Percentiles rank a stretch among this genome's conserved stretches.
Evolutionary conservation across 1,284 basidiomycete species (phyloP).

Genomic region (Marasmius oreades): DNA sequence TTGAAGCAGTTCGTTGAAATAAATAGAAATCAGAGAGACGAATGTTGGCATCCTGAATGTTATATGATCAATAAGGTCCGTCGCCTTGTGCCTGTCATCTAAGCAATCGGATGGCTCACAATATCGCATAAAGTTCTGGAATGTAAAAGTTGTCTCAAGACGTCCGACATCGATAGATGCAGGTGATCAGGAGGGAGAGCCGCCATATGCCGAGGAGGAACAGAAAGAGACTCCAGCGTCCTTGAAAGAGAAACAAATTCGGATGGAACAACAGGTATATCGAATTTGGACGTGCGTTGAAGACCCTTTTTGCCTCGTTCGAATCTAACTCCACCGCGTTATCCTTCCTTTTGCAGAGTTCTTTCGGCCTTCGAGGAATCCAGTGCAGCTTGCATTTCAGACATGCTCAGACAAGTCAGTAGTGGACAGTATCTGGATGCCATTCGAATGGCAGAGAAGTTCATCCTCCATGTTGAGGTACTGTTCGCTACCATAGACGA

Average conservation of each 20-base stretch:
- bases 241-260: slow-evolving; percentile 89
- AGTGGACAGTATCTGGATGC: slow-evolving; percentile 95
- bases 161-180: slow-evolving; percentile 55
- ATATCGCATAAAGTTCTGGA: slow-evolving; percentile 80
- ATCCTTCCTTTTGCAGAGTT: slow-evolving; percentile 49
- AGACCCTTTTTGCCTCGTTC: slow-evolving; percentile 7
- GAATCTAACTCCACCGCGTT: slow-evolving; percentile 7
- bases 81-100: slow-evolving; percentile 7
- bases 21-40: slow-evolving; percentile 95
- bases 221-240: slow-evolving; percentile 74
- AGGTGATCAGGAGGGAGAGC: slow-evolving; percentile 47
- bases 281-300: slow-evolving; percentile 90
- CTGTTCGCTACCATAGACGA: slow-evolving; percentile 98
- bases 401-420: slow-evolving; percentile 98
- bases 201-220: slow-evolving; percentile 71
- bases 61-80: slow-evolving; percentile 99
- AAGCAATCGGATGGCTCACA: slow-evolving; percentile 15
- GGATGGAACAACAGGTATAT: slow-evolving; percentile 98
- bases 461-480: slow-evolving; percentile 97
- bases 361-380: slow-evolving; percentile 98
- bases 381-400: slow-evolving; percentile 98
- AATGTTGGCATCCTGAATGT: slow-evolving; percentile 99
- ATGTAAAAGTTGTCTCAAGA: slow-evolving; percentile 90
- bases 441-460: slow-evolving; percentile 97
- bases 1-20: slow-evolving; percentile 99